A percentile compares a stretch with the other conserved stretches of the same genome.
Conservation (phyloP, 1,284 basidiomycete species). For the Trichosporon ovoides region DNA sequence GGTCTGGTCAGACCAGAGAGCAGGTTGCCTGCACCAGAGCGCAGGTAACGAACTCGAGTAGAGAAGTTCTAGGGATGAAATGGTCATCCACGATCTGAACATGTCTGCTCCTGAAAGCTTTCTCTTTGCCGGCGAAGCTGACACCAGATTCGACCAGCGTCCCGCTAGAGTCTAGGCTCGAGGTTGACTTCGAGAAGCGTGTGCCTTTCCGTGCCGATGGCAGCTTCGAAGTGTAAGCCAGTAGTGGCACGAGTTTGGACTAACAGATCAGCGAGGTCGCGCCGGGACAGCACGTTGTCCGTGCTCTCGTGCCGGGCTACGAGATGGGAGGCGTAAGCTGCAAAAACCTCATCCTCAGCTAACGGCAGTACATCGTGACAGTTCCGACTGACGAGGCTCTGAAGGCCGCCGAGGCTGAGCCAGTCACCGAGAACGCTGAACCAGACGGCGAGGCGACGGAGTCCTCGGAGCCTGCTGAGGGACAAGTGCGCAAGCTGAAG, state of each 20-base stretch:
- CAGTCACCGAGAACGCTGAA: not conserved
- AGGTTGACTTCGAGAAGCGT: constrained; percentile 25
- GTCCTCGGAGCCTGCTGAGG: not conserved
- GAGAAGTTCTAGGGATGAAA: too few species aligned
- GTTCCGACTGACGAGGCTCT: not conserved
- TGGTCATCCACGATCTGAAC: too few species aligned
- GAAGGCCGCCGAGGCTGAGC: not conserved
- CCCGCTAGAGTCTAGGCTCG: constrained; percentile 28
- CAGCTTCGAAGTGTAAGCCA: constrained; percentile 35
- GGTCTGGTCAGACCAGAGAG: too few species aligned
- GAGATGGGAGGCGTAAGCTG: constrained; percentile 6
- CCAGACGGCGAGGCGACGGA: not conserved
- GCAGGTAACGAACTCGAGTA: too few species aligned
- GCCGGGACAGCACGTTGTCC: constrained; percentile 36
- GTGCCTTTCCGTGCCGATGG: constrained; percentile 35
- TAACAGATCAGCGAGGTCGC: constrained; percentile 24
- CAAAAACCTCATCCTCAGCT: not conserved
- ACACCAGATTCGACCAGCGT: constrained; percentile 13
- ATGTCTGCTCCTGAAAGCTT: too few species aligned
- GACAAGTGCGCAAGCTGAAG: not conserved
- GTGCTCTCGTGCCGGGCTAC: constrained; percentile 29
- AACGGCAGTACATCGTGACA: not conserved
- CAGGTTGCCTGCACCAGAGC: too few species aligned
- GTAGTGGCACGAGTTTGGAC: too few species aligned
- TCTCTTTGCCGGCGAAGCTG: not conserved